These are phyloP conservation scores for Haematococcus sp. DNA, from an alignment of 139 green algal genomes.

Conservation along the genomic window DNA sequence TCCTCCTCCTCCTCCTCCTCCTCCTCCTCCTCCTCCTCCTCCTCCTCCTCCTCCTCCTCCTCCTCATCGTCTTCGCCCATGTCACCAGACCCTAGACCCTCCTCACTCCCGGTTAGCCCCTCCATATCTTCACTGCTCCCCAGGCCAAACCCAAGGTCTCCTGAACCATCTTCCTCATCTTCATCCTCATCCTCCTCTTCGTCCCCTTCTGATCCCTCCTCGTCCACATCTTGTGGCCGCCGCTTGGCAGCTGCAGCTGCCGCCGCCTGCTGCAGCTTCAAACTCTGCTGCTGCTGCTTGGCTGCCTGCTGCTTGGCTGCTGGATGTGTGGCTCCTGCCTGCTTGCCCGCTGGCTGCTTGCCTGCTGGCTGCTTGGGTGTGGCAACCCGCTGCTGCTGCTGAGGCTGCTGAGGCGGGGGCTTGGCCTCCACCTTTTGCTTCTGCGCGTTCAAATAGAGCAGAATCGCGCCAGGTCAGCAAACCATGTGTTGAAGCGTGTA, in stretches of 20 bases:
- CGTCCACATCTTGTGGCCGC: not conserved
- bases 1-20: not conserved
- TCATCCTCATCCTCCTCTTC: conserved; percentile 19
- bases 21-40: conserved; percentile 8
- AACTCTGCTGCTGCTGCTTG: conserved; percentile 14
- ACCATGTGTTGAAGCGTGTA: no score
- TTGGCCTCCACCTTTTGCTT: not conserved
- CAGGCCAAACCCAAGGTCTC: conserved; percentile 1
- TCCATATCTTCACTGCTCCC: not conserved
- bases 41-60: not conserved
- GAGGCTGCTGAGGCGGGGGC: not conserved
- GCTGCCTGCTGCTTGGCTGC: not conserved
- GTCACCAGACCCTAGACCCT: conserved; percentile 8
- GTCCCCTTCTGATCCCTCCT: not conserved
- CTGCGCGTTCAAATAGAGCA: no score
- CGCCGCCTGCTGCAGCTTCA: not conserved
- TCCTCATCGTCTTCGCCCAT: conserved; percentile 1
- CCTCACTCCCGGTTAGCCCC: not conserved
- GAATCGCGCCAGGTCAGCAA: no score
- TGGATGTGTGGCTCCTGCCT: conserved; percentile 17
- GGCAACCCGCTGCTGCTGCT: no score
- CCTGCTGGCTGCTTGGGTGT: no score
- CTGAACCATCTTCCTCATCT: conserved; percentile 17
- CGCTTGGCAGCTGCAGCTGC: conserved; percentile 9
- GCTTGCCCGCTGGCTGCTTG: not conserved